Evolutionary conservation across 495 filamentous ascomycete species (phyloP), one percentile per base, ranked within the genome.

Genomic region (Bombardia bombarda): DNA sequence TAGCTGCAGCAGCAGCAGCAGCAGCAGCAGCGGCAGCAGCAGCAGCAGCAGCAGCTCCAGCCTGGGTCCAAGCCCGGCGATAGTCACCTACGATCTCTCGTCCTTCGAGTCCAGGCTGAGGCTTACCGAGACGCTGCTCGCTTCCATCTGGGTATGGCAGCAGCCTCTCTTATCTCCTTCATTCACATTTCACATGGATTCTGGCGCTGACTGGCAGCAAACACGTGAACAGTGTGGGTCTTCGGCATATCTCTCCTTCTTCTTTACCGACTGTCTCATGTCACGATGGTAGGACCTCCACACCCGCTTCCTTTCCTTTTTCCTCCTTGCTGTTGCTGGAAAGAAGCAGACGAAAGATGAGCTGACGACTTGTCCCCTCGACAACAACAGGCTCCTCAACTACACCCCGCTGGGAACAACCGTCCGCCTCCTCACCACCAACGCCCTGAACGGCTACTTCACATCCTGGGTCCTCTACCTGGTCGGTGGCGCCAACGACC

Each of bases 261-360:
- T 88, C 65, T 90, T 92, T 63, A 88, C 85, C 46, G 86, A 94
- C 66, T 87, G 85, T 63, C 80, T 92, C 56, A 94, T 94, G 87
- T 88, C 83, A 49, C 80, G 87, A 59, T 92, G 87, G 86, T 86
- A 48, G n/a, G 45, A 32, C 23, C 20, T 6, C 22, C 24, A 22
- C 21, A 32, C 38, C 24, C 26, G 17, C 26, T 14, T 12, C 0
- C 8, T 0, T 9, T 16, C 21, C 35, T 14, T 8, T 9, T 12
- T 23, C 19, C 30, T 8, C 23, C n/a, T n/a, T n/a, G n/a, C n/a
- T n/a, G n/a, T n/a, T n/a, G n/a, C n/a, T n/a, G n/a, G n/a, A n/a
- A n/a, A n/a, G n/a, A n/a, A 25, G 13, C 21, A 9, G 16, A 26
- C 30, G 13, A 12, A 7, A 17, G 12, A 32, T 37, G 20, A n/a